phyloP scores from a whole-genome alignment of 306 rosid genomes.

The Trifolium subterraneum region DNA sequence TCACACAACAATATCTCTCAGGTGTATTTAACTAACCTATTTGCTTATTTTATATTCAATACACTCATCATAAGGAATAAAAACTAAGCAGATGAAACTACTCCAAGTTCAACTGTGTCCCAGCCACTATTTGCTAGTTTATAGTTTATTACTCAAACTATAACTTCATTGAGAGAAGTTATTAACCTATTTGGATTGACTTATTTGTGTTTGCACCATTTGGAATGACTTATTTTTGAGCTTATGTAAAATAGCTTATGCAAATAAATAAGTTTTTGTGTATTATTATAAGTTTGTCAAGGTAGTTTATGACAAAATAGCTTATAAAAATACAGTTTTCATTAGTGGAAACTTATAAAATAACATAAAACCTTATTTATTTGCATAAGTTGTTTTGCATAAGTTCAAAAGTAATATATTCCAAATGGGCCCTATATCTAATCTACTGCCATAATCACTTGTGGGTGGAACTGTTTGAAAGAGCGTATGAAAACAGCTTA shows the following conservation, averaged over 20 bases:
- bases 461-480: not conserved
- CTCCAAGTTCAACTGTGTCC: not conserved
- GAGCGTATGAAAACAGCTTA: not conserved
- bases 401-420: too few species aligned
- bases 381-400: too few species aligned
- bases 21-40: not conserved
- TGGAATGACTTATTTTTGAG: too few species aligned
- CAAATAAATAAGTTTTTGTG: too few species aligned
- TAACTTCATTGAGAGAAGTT: not conserved
- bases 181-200: not conserved
- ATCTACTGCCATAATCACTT: too few species aligned
- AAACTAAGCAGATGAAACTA: not conserved
- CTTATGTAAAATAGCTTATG: too few species aligned
- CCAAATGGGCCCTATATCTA: too few species aligned
- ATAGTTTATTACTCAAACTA: constrained; percentile 11
- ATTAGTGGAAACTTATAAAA: too few species aligned
- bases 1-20: not conserved
- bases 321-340: too few species aligned
- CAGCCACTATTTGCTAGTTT: constrained; percentile 14
- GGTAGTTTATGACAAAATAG: too few species aligned
- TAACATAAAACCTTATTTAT: too few species aligned
- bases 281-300: too few species aligned
- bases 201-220: not conserved
- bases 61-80: not conserved
- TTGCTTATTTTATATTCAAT: not conserved